These are phyloP conservation scores for Trichoderma lentiforme DNA, from an alignment of 2,329 filamentous ascomycete genomes.

Conservation along the genomic window DNA sequence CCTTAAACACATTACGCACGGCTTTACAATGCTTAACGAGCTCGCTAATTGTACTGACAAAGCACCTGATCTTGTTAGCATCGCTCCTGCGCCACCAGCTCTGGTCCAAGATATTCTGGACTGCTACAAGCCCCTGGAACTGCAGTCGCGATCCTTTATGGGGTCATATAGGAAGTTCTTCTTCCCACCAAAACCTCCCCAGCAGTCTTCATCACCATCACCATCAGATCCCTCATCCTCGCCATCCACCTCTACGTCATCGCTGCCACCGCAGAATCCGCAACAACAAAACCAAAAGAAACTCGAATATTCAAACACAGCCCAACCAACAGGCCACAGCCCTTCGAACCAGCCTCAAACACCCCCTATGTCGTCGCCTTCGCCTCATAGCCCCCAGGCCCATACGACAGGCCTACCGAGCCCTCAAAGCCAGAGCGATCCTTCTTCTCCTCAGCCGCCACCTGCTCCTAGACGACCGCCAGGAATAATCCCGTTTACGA, in stretches of 20 bases:
- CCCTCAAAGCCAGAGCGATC: constrained; percentile 29
- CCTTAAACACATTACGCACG: constrained; percentile 40
- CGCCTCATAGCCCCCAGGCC: constrained; percentile 16
- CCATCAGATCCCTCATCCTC: neutral
- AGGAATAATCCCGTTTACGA: constrained; percentile 37
- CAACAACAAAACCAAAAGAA: neutral
- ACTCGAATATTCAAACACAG: neutral
- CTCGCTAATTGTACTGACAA: constrained; percentile 36
- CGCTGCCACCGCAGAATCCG: neutral
- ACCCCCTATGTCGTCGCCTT: constrained; percentile 22
- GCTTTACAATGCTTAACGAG: constrained; percentile 41
- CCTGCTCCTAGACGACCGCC: constrained; percentile 26
- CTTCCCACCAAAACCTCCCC: constrained; percentile 24
- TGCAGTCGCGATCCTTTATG: constrained; percentile 40
- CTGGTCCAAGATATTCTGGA: constrained; percentile 39
- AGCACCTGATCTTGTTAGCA: constrained; percentile 36
- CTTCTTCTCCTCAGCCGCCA: constrained; percentile 20
- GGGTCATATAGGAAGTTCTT: constrained; percentile 37
- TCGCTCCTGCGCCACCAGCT: constrained; percentile 36
- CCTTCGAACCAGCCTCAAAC: constrained; percentile 30
- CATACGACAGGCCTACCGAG: constrained; percentile 29
- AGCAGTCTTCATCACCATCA: neutral
- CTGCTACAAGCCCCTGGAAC: constrained; percentile 38
- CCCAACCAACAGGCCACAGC: constrained; percentile 19
- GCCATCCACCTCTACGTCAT: neutral